These are phyloP conservation scores for Cyclotella cryptica DNA, from an alignment of 108 stramenopile genomes.

Conservation along the genomic window DNA sequence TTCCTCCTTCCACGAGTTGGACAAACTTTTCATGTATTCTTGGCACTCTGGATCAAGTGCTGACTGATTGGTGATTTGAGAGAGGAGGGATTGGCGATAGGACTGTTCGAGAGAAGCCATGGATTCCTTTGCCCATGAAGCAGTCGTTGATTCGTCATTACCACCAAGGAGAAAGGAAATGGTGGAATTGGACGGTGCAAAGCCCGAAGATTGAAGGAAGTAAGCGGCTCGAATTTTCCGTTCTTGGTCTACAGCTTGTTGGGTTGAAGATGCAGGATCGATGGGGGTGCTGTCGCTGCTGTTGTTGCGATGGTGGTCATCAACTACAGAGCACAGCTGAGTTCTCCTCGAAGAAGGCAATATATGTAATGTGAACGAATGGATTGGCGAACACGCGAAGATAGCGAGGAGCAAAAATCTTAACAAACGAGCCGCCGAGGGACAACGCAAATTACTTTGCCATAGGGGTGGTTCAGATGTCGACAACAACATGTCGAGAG, in stretches of 20 bases:
- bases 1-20: neutral
- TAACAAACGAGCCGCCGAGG: no score
- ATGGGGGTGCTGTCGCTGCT: neutral
- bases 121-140: neutral
- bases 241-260: neutral
- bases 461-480: no score
- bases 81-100: neutral
- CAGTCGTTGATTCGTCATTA: neutral
- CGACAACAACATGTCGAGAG: no score
- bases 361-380: no score
- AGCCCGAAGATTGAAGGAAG: neutral
- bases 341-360: no score
- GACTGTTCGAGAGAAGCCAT: conserved; percentile 12
- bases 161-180: neutral
- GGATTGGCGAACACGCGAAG: no score
- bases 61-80: neutral
- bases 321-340: no score
- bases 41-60: neutral
- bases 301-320: neutral
- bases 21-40: neutral
- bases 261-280: no score
- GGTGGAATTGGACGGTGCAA: neutral
- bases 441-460: no score
- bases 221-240: neutral
- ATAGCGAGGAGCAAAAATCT: no score